Evolutionary conservation across 768 basidiomycete genomes (phyloP).

Genomic region (Amanita exitialis): DNA sequence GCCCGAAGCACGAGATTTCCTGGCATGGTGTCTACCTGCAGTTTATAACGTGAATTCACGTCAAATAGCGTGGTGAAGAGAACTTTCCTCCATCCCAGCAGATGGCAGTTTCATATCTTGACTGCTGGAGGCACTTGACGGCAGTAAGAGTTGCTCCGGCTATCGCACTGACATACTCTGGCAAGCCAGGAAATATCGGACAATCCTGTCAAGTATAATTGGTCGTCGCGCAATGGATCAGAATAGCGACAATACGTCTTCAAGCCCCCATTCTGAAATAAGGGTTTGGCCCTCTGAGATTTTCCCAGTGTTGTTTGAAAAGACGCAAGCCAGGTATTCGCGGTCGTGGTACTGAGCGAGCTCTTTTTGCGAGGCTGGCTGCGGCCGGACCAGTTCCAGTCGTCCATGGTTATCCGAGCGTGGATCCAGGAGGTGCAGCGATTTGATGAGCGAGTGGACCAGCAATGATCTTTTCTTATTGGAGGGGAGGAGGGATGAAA

Average conservation of each 20-base stretch:
- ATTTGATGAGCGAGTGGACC: slow-evolving; percentile 53
- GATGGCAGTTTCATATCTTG: slow-evolving; percentile 51
- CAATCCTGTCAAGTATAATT: slow-evolving; percentile 50
- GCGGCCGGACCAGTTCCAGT: slow-evolving; percentile 41
- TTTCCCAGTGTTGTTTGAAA: slow-evolving; percentile 22
- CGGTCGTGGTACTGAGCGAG: slow-evolving; percentile 59
- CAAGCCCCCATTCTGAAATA: slow-evolving; percentile 36
- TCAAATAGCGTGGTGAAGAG: slow-evolving; percentile 3
- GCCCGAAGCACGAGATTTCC: slow-evolving; percentile 69
- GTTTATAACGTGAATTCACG: background rate
- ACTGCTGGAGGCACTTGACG: slow-evolving; percentile 43
- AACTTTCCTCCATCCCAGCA: slow-evolving; percentile 90
- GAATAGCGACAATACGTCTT: slow-evolving; percentile 20
- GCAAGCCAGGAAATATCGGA: slow-evolving; percentile 61
- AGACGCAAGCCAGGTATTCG: slow-evolving; percentile 58
- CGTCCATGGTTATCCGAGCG: too few species aligned
- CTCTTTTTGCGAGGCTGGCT: slow-evolving; percentile 43
- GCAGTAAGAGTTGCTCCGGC: slow-evolving; percentile 77
- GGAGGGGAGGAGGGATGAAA: slow-evolving; percentile 52
- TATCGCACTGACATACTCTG: slow-evolving; percentile 58
- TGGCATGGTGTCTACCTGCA: slow-evolving; percentile 64
- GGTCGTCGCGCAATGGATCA: background rate
- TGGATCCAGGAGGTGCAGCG: slow-evolving; percentile 35
- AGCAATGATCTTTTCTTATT: slow-evolving; percentile 56
- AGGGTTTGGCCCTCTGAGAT: slow-evolving; percentile 9